These are phyloP conservation scores for Bruguiera hainesii DNA, from an alignment of 441 rosid genomes.

Conservation along the genomic window DNA sequence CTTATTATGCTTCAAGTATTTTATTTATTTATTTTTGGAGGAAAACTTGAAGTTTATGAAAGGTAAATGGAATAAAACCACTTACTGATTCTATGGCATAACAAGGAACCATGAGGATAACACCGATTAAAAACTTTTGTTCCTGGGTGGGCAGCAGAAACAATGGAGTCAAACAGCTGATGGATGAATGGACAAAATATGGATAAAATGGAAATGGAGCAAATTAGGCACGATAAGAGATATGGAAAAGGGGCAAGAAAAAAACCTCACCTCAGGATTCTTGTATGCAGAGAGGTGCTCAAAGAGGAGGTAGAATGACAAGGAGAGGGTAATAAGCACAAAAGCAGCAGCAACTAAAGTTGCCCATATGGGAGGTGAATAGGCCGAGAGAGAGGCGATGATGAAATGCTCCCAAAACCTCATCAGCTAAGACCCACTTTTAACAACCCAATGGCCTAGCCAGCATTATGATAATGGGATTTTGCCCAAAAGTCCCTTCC, in stretches of 20 bases:
- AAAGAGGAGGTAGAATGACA: slow-evolving; percentile 75
- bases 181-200: background rate
- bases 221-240: background rate
- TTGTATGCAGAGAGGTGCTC: slow-evolving; percentile 97
- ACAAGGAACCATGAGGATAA: slow-evolving; percentile 98
- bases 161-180: slow-evolving; percentile 10
- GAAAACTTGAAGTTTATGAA: slow-evolving; percentile 15
- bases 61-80: background rate
- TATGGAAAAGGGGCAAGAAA: background rate
- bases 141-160: slow-evolving; percentile 48
- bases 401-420: slow-evolving; percentile 36
- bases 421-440: slow-evolving; percentile 41
- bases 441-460: slow-evolving; percentile 1
- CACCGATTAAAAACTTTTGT: slow-evolving; percentile 95
- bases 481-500: background rate
- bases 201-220: background rate
- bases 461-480: slow-evolving; percentile 9
- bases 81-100: slow-evolving; percentile 92
- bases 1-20: background rate
- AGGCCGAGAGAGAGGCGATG: slow-evolving; percentile 27
- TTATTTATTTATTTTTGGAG: background rate
- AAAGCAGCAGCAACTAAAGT: slow-evolving; percentile 58
- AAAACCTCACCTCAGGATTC: slow-evolving; percentile 79
- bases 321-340: slow-evolving; percentile 53
- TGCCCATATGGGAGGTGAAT: slow-evolving; percentile 82